These are phyloP conservation scores for Fusarium heterosporum DNA, from an alignment of 2,329 filamentous ascomycete species.

Conservation along the genomic window DNA sequence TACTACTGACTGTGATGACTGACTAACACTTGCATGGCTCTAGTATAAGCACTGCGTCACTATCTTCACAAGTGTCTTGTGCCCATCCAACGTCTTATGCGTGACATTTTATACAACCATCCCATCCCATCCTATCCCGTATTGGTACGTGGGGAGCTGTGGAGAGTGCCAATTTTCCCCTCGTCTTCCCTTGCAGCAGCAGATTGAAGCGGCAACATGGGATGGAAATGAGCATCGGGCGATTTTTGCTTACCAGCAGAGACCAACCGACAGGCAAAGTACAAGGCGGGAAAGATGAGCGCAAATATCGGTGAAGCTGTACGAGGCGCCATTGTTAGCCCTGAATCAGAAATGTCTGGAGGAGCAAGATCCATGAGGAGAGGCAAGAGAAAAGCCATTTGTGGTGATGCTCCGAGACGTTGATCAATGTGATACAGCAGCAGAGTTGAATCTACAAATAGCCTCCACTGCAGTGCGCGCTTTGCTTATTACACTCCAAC, in stretches of 20 bases:
- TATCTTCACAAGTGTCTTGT: constrained; percentile 37
- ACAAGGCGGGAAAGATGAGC: constrained; percentile 24
- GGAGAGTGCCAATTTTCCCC: constrained; percentile 29
- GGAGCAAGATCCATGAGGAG: constrained; percentile 29
- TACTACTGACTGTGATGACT: constrained; percentile 8
- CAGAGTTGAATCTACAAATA: constrained; percentile 29
- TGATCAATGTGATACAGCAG: constrained; percentile 19
- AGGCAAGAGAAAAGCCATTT: constrained; percentile 6
- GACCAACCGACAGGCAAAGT: constrained; percentile 24
- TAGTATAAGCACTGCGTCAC: constrained; percentile 31
- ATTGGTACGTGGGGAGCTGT: constrained; percentile 31
- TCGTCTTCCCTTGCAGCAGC: constrained; percentile 43
- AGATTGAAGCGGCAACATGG: constrained; percentile 41
- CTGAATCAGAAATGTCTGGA: constrained; percentile 19
- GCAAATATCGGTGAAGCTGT: constrained; percentile 39
- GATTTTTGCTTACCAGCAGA: constrained; percentile 18
- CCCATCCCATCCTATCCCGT: background rate
- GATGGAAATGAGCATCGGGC: constrained; percentile 42
- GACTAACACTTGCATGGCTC: constrained; percentile 8
- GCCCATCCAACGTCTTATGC: constrained; percentile 25
- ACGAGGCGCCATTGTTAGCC: constrained; percentile 9
- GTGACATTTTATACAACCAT: constrained; percentile 26
- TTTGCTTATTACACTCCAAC: background rate
- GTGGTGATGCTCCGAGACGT: constrained; percentile 33
- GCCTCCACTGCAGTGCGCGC: background rate